Conservation (phyloP, 2,329 filamentous ascomycete genomes). For the Phialophora expanda region DNA sequence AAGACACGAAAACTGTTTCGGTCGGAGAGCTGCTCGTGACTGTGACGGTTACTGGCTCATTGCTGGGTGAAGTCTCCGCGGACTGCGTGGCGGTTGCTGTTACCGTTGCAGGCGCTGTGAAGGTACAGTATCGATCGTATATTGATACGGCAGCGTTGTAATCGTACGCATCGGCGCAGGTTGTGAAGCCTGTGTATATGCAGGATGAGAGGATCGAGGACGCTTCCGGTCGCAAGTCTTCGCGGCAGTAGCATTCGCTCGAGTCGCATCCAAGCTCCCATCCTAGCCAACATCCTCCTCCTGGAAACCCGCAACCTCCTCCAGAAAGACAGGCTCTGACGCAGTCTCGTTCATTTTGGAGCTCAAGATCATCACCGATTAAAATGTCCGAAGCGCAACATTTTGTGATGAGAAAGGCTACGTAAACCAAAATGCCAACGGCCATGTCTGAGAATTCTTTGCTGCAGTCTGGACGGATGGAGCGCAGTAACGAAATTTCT, state of each 20-base stretch:
- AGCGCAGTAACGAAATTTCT: background rate
- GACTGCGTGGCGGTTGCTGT: too few species aligned
- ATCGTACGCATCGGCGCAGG: background rate
- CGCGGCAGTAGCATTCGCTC: background rate
- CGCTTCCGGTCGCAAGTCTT: background rate
- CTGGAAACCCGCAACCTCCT: too few species aligned
- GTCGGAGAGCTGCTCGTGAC: background rate
- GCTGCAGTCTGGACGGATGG: background rate
- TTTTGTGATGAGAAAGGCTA: background rate
- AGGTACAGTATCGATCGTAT: too few species aligned
- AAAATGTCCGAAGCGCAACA: background rate
- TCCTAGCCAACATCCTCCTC: background rate
- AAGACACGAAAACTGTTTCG: slow-evolving; percentile 1
- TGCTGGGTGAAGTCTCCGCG: background rate
- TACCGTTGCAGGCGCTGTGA: too few species aligned
- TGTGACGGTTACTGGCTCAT: background rate
- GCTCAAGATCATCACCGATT: background rate
- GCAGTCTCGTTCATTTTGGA: background rate
- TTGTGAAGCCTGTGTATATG: background rate
- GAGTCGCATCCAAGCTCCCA: background rate
- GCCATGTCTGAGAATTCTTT: background rate
- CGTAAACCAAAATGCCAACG: background rate
- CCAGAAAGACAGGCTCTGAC: background rate
- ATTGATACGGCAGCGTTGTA: too few species aligned
- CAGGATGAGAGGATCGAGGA: background rate